Conservation (phyloP, 2,329 filamentous ascomycete genomes). For the Curvularia spicifera region DNA sequence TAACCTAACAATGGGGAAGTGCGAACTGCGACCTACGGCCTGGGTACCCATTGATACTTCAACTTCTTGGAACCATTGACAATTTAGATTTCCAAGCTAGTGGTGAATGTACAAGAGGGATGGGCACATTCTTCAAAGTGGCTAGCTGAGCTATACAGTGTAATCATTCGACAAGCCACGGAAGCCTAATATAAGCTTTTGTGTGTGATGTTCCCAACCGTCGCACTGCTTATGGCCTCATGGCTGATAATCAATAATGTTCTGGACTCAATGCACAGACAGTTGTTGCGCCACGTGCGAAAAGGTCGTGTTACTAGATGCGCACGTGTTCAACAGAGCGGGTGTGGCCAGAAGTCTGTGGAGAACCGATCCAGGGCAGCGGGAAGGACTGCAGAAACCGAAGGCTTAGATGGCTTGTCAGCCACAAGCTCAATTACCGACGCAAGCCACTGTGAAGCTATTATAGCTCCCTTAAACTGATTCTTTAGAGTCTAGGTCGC, state of each 20-base stretch:
- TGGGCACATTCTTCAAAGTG: background rate
- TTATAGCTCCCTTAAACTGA: background rate
- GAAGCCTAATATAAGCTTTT: background rate
- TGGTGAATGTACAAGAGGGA: background rate
- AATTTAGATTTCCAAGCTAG: background rate
- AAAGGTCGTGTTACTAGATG: background rate
- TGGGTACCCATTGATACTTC: background rate
- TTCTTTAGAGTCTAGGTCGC: background rate
- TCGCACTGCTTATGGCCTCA: background rate
- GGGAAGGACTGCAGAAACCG: background rate
- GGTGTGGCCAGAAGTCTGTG: background rate
- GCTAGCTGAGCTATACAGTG: slow-evolving; percentile 4
- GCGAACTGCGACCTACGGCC: background rate
- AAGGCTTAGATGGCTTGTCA: slow-evolving; percentile 4
- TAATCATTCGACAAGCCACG: slow-evolving; percentile 1
- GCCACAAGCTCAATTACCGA: background rate
- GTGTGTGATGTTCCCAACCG: background rate
- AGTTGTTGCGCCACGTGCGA: slow-evolving; percentile 1
- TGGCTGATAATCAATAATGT: slow-evolving; percentile 2
- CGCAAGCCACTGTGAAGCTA: background rate
- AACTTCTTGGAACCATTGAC: background rate
- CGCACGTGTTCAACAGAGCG: background rate
- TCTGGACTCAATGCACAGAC: slow-evolving; percentile 3
- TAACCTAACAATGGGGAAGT: background rate
- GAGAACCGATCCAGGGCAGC: background rate